Percentiles rank a stretch among this genome's conserved stretches.
phyloP scores from a whole-genome alignment of 345 rosid genomes.

The Durio zibethinus region DNA sequence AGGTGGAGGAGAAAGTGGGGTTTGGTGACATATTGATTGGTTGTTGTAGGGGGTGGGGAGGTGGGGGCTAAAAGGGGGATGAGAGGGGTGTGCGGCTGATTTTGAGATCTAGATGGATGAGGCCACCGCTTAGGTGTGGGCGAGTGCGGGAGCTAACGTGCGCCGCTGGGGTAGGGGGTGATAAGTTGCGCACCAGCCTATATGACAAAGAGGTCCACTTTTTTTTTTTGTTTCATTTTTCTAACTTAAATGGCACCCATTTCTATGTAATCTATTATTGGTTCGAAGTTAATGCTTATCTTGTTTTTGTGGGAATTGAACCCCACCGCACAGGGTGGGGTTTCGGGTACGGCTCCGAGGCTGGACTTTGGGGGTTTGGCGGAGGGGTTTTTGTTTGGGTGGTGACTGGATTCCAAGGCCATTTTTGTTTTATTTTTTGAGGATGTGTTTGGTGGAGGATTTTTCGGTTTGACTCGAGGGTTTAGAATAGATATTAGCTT shows the following conservation, averaged over 20 bases:
- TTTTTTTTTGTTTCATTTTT: neutral
- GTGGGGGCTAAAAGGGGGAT: no score
- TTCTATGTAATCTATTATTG: neutral
- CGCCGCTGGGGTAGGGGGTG: slow-evolving; percentile 37
- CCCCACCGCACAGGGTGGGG: neutral
- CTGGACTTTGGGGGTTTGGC: neutral
- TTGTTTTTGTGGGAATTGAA: neutral
- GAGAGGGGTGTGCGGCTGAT: slow-evolving; percentile 56
- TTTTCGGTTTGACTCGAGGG: neutral
- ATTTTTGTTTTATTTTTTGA: neutral
- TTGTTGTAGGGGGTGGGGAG: slow-evolving; percentile 5
- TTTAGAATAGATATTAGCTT: neutral
- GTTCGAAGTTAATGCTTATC: neutral
- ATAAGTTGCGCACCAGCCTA: slow-evolving; percentile 19
- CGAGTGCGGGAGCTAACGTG: slow-evolving; percentile 37
- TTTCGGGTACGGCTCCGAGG: neutral
- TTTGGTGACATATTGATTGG: slow-evolving; percentile 42
- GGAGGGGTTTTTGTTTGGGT: neutral
- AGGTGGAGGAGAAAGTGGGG: slow-evolving; percentile 36
- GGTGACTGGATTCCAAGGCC: neutral
- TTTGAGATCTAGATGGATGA: slow-evolving; percentile 41
- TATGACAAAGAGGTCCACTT: slow-evolving; percentile 27
- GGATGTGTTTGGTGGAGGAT: neutral
- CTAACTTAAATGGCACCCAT: slow-evolving; percentile 1
- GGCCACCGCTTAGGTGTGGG: slow-evolving; percentile 40